phyloP scores from a whole-genome alignment of 2,329 filamentous ascomycete species.

The Sclerotinia spermophila region DNA sequence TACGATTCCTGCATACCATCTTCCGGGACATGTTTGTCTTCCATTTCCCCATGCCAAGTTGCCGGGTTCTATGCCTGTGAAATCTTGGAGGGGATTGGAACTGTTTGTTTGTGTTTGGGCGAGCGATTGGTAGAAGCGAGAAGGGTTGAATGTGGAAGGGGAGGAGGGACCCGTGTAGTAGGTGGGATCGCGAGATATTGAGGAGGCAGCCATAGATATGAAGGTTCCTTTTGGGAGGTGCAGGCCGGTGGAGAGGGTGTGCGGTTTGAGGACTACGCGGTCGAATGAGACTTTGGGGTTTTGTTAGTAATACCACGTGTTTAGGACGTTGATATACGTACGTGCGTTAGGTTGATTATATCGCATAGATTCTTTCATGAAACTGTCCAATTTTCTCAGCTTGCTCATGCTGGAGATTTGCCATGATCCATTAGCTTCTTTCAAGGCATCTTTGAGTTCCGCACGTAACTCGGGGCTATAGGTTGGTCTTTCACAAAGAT shows the following conservation, averaged over 20 bases:
- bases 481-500: conserved; percentile 48
- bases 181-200: conserved; percentile 6
- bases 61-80: conserved; percentile 20
- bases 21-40: conserved; percentile 11
- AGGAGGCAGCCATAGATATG: conserved; percentile 28
- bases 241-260: conserved; percentile 37
- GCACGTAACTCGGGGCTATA: conserved; percentile 35
- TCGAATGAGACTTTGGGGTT: background rate
- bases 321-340: background rate
- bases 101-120: background rate
- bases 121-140: conserved; percentile 28
- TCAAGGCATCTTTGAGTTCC: conserved; percentile 30
- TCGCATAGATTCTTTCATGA: conserved; percentile 15
- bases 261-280: conserved; percentile 21
- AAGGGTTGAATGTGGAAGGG: conserved; percentile 28
- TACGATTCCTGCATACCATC: conserved; percentile 1
- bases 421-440: conserved; percentile 26
- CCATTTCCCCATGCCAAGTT: conserved; percentile 10
- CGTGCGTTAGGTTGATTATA: conserved; percentile 8
- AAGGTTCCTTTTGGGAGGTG: conserved; percentile 32
- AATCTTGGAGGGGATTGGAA: background rate
- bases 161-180: background rate
- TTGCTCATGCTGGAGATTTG: background rate
- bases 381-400: conserved; percentile 10
- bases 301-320: background rate